Percentiles rank a stretch among this genome's conserved stretches.
These are phyloP conservation scores for Funneliformis caledonium DNA, from an alignment of 371 early-diverging fungal species.

Conservation along the genomic window DNA sequence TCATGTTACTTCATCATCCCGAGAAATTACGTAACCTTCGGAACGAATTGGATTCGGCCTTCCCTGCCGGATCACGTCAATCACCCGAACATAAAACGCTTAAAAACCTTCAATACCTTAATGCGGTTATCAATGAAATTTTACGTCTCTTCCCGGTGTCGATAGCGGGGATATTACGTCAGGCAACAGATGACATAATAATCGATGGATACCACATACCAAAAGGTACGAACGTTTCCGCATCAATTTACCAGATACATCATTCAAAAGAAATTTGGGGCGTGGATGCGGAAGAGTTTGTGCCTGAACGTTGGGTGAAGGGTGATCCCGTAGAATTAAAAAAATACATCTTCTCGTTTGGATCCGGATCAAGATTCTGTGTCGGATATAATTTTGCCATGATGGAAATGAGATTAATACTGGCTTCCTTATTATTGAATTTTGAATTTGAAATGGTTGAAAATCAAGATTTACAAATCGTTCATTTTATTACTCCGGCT, in stretches of 20 bases:
- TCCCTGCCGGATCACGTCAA: background rate
- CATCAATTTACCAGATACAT: slow-evolving; percentile 18
- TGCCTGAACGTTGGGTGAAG: slow-evolving; percentile 45
- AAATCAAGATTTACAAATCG: slow-evolving; percentile 29
- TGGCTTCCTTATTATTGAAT: slow-evolving; percentile 23
- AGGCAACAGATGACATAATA: slow-evolving; percentile 23
- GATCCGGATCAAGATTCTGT: slow-evolving; percentile 33
- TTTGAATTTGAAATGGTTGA: slow-evolving; percentile 12
- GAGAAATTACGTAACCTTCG: slow-evolving; percentile 27
- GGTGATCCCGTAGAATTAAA: background rate
- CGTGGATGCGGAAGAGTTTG: slow-evolving; percentile 40
- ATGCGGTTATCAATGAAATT: slow-evolving; percentile 46
- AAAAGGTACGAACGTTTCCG: slow-evolving; percentile 6
- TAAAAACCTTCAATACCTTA: slow-evolving; percentile 46
- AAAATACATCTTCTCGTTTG: slow-evolving; percentile 15
- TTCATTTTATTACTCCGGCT: slow-evolving; percentile 36
- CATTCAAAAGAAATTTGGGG: slow-evolving; percentile 41
- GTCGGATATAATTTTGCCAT: slow-evolving; percentile 36
- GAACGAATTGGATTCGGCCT: slow-evolving; percentile 39
- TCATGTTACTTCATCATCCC: slow-evolving; percentile 38
- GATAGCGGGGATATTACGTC: slow-evolving; percentile 37
- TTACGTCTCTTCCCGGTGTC: slow-evolving; percentile 44
- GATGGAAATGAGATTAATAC: slow-evolving; percentile 26
- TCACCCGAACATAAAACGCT: slow-evolving; percentile 38
- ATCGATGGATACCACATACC: slow-evolving; percentile 41